Evolutionary conservation across 768 basidiomycete species (phyloP).

Genomic region (Neoboletus brunneissimus): DNA sequence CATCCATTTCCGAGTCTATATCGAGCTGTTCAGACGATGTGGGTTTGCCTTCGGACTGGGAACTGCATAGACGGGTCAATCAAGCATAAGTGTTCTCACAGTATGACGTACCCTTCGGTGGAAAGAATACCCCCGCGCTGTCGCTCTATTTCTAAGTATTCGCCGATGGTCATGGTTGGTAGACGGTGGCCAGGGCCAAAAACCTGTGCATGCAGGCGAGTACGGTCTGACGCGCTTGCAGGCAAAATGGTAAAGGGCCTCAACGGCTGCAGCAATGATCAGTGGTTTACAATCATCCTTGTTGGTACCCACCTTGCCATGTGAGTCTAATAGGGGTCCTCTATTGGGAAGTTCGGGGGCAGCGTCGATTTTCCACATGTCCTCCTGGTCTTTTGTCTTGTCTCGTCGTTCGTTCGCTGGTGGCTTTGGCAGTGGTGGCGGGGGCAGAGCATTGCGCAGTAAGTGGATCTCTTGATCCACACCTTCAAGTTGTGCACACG

Average conservation of each 20-base stretch:
- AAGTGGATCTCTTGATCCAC: constrained; percentile 72
- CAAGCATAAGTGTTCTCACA: neutral
- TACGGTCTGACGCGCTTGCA: constrained; percentile 61
- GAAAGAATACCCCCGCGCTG: constrained; percentile 83
- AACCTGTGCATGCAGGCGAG: constrained; percentile 72
- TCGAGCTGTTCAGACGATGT: constrained; percentile 78
- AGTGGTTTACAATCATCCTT: neutral
- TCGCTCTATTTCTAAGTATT: constrained; percentile 85
- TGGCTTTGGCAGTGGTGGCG: constrained; percentile 32
- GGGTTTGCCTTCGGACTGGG: constrained; percentile 60
- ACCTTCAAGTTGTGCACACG: constrained; percentile 63
- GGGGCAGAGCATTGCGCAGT: constrained; percentile 50
- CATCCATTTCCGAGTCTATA: constrained; percentile 82
- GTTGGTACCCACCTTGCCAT: constrained; percentile 60
- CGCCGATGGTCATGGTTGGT: constrained; percentile 95
- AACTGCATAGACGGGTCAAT: constrained; percentile 38
- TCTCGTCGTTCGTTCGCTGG: constrained; percentile 38
- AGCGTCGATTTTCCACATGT: constrained; percentile 74
- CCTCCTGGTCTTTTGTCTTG: constrained; percentile 44
- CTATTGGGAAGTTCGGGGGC: constrained; percentile 43
- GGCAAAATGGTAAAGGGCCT: constrained; percentile 93
- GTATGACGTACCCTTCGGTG: constrained; percentile 71
- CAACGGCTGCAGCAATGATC: constrained; percentile 55
- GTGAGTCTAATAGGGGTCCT: constrained; percentile 68
- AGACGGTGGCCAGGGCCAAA: constrained; percentile 81